phyloP scores from a whole-genome alignment of 768 basidiomycete species.

The Macrolepiota dolichaula region DNA sequence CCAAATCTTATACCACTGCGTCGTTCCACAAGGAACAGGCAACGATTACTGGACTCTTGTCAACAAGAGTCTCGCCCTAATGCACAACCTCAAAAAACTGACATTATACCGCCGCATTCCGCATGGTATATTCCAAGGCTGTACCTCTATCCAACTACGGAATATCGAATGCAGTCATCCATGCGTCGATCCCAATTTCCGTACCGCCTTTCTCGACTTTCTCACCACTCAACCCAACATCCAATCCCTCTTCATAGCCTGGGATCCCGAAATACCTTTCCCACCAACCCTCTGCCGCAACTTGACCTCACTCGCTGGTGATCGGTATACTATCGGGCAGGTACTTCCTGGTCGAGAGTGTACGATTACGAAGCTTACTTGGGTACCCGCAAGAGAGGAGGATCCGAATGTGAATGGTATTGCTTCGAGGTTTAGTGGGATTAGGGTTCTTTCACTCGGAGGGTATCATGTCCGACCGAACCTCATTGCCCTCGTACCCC shows the following conservation, averaged over 20 bases:
- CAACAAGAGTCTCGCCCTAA: background rate
- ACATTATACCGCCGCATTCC: background rate
- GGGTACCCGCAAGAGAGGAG: background rate
- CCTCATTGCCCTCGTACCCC: background rate
- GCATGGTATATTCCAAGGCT: background rate
- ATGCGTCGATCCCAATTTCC: background rate
- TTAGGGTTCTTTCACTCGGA: background rate
- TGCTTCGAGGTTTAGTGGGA: background rate
- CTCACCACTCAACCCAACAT: background rate
- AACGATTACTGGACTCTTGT: background rate
- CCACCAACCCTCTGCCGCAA: background rate
- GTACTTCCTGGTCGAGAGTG: background rate
- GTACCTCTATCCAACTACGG: background rate
- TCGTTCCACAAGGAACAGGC: background rate
- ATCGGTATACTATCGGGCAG: background rate
- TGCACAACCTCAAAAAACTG: background rate
- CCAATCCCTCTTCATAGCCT: background rate
- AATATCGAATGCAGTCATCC: background rate
- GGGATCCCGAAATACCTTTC: background rate
- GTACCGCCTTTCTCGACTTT: background rate
- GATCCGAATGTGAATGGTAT: background rate
- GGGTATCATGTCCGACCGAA: background rate
- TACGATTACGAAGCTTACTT: background rate
- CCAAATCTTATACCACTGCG: background rate
- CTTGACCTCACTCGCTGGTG: background rate